Percentiles rank a stretch among this genome's conserved stretches.
Conservation (phyloP, 805 yeast genomes). For the Kodamaea jinghongensis region DNA sequence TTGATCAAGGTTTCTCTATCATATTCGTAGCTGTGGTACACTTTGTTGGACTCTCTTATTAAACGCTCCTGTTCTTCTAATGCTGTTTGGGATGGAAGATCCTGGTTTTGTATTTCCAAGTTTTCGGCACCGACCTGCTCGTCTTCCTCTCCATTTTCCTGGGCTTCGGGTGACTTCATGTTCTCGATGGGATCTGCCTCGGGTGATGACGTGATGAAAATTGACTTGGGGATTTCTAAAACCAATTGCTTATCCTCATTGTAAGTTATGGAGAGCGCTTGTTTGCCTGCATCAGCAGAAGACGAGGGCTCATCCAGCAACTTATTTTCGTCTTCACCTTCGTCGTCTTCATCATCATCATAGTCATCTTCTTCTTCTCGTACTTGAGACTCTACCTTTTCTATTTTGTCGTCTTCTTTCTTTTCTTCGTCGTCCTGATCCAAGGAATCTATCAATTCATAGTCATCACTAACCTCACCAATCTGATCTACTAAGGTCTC, state of each 20-base stretch:
- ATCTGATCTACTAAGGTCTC: constrained; percentile 14
- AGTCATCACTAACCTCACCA: constrained; percentile 36
- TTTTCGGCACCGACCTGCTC: not conserved
- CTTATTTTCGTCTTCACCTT: constrained; percentile 28
- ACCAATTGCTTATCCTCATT: constrained; percentile 31
- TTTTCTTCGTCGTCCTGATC: constrained; percentile 25
- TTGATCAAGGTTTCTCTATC: constrained; percentile 74
- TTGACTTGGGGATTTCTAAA: constrained; percentile 34
- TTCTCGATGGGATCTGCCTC: constrained; percentile 1
- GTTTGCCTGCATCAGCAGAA: too few relatives aligned
- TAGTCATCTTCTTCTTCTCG: constrained; percentile 40
- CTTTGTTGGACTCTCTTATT: constrained; percentile 64
- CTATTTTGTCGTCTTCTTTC: constrained; percentile 8
- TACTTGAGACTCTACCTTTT: constrained; percentile 10
- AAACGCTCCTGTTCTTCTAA: constrained; percentile 42
- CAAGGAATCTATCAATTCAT: constrained; percentile 32
- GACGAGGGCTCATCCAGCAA: too few relatives aligned
- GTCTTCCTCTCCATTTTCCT: not conserved
- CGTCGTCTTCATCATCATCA: constrained; percentile 17
- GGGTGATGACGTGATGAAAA: constrained; percentile 10
- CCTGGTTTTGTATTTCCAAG: constrained; percentile 1
- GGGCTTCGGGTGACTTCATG: not conserved
- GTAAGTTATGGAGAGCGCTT: constrained; percentile 4
- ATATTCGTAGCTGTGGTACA: constrained; percentile 73
- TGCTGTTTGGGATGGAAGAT: constrained; percentile 9